phyloP scores from a whole-genome alignment of 345 rosid genomes.

The Hevea brasiliensis region DNA sequence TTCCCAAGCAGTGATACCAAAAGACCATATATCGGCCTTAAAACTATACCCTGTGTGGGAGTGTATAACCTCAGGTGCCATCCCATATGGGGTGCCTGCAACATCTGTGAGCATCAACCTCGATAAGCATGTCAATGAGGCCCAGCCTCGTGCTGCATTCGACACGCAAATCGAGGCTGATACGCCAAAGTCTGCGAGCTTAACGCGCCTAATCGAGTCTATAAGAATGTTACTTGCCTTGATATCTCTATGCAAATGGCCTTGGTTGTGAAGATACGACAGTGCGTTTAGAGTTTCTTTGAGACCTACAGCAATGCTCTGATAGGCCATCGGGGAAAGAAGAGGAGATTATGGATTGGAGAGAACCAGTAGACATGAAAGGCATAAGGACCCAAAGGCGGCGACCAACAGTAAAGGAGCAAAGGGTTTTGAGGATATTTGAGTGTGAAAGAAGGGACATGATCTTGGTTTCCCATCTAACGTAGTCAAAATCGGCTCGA shows the following conservation, averaged over 20 bases:
- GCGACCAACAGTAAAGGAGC: slow-evolving; percentile 74
- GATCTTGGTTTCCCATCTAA: slow-evolving; percentile 75
- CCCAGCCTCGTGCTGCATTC: slow-evolving; percentile 16
- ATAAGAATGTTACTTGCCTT: slow-evolving; percentile 78
- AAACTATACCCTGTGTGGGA: slow-evolving; percentile 83
- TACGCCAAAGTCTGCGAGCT: slow-evolving; percentile 88
- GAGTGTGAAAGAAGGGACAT: slow-evolving; percentile 81
- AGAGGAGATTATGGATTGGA: slow-evolving; percentile 71
- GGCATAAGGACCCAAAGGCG: slow-evolving; percentile 96
- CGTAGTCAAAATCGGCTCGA: slow-evolving; percentile 57
- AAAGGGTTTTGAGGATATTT: slow-evolving; percentile 71
- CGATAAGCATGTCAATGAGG: slow-evolving; percentile 28
- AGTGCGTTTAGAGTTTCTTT: slow-evolving; percentile 68
- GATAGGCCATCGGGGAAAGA: slow-evolving; percentile 65
- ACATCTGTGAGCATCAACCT: slow-evolving; percentile 57
- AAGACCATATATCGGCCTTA: slow-evolving; percentile 94
- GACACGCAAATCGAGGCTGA: slow-evolving; percentile 76
- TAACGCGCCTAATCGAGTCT: slow-evolving; percentile 62
- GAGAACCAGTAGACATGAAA: slow-evolving; percentile 85
- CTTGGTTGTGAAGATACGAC: slow-evolving; percentile 74
- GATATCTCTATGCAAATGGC: slow-evolving; percentile 75
- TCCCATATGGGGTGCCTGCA: slow-evolving; percentile 92
- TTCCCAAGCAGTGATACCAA: slow-evolving; percentile 86
- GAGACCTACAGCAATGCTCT: slow-evolving; percentile 66
- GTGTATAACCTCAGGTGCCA: slow-evolving; percentile 97